Evolutionary conservation across 148 eudicot genomes (phyloP).

Genomic region (Oxyria digyna): DNA sequence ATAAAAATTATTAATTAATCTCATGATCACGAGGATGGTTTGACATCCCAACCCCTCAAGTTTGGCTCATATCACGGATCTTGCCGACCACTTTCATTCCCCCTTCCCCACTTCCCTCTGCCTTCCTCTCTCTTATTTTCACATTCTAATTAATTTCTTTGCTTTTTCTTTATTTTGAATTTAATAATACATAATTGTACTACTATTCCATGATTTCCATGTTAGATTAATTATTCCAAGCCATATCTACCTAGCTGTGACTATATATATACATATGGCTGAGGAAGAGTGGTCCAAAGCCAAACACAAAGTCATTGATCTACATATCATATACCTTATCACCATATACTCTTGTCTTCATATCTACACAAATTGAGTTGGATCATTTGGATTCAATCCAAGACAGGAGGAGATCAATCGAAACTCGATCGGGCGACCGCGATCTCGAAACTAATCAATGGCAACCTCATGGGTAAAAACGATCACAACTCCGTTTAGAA

Average conservation of each 20-base stretch:
- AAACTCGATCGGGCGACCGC: not conserved
- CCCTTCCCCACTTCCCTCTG: not conserved
- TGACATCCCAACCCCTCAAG: constrained; percentile 7
- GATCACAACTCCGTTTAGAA: constrained; percentile 69
- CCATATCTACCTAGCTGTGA: not conserved
- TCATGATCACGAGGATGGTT: not conserved
- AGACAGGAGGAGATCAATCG: too few species aligned
- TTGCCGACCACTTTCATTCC: constrained; percentile 29
- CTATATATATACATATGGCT: constrained; percentile 1
- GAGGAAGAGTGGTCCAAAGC: constrained; percentile 4
- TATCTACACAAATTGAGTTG: not conserved
- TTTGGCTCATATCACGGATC: constrained; percentile 57
- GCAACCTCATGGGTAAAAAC: constrained; percentile 61
- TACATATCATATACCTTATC: not conserved
- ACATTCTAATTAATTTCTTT: not conserved
- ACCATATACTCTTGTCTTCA: not conserved
- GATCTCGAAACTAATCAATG: constrained; percentile 9
- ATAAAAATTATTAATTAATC: not conserved
- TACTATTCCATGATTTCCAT: constrained; percentile 3
- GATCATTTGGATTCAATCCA: not conserved
- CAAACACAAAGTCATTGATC: constrained; percentile 2
- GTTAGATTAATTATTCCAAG: not conserved
- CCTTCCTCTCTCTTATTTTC: not conserved
- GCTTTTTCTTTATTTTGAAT: not conserved
- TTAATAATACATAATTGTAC: not conserved